phyloP scores from a whole-genome alignment of 805 yeast species.

The Geotrichum ghanense region DNA sequence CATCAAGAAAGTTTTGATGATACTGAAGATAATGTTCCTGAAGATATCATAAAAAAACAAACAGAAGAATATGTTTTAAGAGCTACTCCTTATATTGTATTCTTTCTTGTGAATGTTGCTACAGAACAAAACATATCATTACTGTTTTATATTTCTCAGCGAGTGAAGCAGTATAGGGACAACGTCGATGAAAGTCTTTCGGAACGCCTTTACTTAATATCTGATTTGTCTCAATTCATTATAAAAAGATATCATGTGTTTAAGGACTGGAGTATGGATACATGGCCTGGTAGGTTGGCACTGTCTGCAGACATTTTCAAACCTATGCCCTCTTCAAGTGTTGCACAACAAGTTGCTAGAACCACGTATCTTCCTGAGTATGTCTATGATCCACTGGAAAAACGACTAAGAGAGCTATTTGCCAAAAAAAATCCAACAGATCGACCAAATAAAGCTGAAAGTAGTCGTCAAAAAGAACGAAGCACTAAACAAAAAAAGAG shows the following conservation, averaged over 20 bases:
- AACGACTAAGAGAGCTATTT: conserved; percentile 5
- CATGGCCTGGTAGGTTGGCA: conserved; percentile 72
- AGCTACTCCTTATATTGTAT: conserved; percentile 48
- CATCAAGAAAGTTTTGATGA: conserved; percentile 50
- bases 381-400: conserved; percentile 19
- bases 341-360: conserved; percentile 46
- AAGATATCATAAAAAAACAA: conserved; percentile 5
- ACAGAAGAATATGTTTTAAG: conserved; percentile 22
- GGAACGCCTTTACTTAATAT: conserved; percentile 43
- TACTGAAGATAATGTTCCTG: conserved; percentile 10
- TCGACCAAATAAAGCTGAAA: too few relatives aligned
- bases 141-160: conserved; percentile 62
- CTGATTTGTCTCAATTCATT: conserved; percentile 63
- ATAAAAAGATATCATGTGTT: conserved; percentile 46
- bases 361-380: conserved; percentile 45
- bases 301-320: conserved; percentile 59
- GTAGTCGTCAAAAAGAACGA: too few relatives aligned
- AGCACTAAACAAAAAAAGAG: conserved; percentile 21
- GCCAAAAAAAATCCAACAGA: conserved; percentile 16
- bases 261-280: conserved; percentile 57
- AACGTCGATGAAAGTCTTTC: conserved; percentile 24
- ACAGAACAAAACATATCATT: conserved; percentile 58
- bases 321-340: conserved; percentile 45
- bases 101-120: conserved; percentile 48
- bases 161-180: conserved; percentile 72